phyloP scores from a whole-genome alignment of 257 asterid genomes.

The Plantago elongata region DNA sequence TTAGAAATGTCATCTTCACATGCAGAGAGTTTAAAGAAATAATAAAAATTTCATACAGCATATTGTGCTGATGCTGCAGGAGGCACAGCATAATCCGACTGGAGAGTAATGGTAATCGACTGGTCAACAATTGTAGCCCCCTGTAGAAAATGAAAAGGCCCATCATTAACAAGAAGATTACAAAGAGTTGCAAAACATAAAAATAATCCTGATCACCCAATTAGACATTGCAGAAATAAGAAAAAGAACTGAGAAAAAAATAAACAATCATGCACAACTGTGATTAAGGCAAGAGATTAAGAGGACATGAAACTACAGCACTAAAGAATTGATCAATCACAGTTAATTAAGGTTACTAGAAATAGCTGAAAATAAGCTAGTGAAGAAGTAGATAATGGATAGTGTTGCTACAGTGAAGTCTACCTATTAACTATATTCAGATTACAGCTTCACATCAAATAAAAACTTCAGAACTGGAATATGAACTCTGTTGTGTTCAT shows the following conservation, averaged over 20 bases:
- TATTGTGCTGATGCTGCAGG: conserved; percentile 28
- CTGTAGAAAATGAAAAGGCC: conserved; percentile 27
- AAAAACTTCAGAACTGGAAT: conserved; percentile 2
- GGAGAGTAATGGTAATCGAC: conserved; percentile 40
- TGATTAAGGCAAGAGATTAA: conserved; percentile 1
- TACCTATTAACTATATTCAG: not conserved
- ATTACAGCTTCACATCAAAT: not conserved
- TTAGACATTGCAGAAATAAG: too few relatives aligned
- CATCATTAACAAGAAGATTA: conserved; percentile 10
- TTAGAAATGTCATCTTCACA: not conserved
- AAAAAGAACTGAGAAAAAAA: not conserved
- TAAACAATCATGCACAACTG: not conserved
- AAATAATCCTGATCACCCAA: not conserved
- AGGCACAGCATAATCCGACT: conserved; percentile 44
- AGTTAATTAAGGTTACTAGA: not conserved
- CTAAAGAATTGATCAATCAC: not conserved
- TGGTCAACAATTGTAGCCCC: conserved; percentile 68
- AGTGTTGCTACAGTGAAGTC: not conserved
- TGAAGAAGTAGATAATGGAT: not conserved
- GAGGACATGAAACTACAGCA: not conserved
- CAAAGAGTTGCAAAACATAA: not conserved
- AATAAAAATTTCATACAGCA: conserved; percentile 23
- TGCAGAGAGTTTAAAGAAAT: not conserved
- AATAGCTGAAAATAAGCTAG: not conserved
- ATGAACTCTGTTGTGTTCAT: not conserved